These are phyloP conservation scores for Heterobasidion occidentale DNA, from an alignment of 1,284 basidiomycete species.

Conservation along the genomic window DNA sequence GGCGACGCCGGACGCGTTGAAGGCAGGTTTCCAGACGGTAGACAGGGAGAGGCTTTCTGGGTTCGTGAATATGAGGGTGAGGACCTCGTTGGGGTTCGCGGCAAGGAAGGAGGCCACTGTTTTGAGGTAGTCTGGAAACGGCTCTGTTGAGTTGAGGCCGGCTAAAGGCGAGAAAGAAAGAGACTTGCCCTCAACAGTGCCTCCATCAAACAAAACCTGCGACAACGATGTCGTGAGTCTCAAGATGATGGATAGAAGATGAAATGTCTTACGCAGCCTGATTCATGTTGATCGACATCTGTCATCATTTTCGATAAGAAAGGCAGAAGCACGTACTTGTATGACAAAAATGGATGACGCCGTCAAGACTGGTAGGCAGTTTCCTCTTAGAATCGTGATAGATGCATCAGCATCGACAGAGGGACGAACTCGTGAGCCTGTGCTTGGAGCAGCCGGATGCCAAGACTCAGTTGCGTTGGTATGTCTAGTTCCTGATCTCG, in stretches of 20 bases:
- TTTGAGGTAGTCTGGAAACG: slow-evolving; percentile 42
- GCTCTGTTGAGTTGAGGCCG: not conserved
- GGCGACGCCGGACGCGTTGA: slow-evolving; percentile 50
- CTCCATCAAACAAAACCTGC: slow-evolving; percentile 52
- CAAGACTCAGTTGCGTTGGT: slow-evolving; percentile 52
- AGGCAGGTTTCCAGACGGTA: slow-evolving; percentile 47
- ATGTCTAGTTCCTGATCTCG: slow-evolving; percentile 58
- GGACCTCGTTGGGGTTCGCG: slow-evolving; percentile 66
- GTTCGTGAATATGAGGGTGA: slow-evolving; percentile 69
- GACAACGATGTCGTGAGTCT: slow-evolving; percentile 1
- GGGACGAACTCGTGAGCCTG: slow-evolving; percentile 45
- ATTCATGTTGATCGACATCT: not conserved
- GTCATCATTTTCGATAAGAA: not conserved
- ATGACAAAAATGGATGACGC: slow-evolving; percentile 60
- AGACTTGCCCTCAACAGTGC: slow-evolving; percentile 33
- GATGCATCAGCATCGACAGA: not conserved
- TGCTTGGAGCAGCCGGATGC: slow-evolving; percentile 66
- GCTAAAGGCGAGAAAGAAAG: not conserved
- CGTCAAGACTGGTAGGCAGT: slow-evolving; percentile 10
- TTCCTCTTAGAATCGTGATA: slow-evolving; percentile 11
- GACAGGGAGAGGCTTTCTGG: slow-evolving; percentile 47
- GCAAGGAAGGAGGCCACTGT: slow-evolving; percentile 58
- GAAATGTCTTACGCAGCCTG: slow-evolving; percentile 16
- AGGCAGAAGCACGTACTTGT: slow-evolving; percentile 33
- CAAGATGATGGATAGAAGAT: slow-evolving; percentile 5